Percentiles rank a stretch among this genome's conserved stretches.
These are phyloP conservation scores for Scalesia atractyloides DNA, from an alignment of 129 eudicot species.

Conservation along the genomic window DNA sequence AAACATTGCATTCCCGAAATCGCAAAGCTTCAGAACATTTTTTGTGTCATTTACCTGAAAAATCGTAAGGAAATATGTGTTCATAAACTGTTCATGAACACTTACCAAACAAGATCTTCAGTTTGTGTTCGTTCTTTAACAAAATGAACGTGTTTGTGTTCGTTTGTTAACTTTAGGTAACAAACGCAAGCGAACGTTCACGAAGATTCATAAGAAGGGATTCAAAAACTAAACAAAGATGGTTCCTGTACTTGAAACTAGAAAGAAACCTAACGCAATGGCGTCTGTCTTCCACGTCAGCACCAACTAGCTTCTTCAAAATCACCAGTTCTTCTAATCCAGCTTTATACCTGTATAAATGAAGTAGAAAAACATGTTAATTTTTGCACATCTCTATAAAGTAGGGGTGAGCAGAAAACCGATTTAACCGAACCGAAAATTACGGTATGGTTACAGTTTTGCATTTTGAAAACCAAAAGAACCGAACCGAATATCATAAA, in stretches of 20 bases:
- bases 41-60: constrained; percentile 96
- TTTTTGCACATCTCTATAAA: constrained; percentile 88
- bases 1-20: constrained; percentile 98
- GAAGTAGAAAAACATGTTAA: background rate
- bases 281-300: constrained; percentile 76
- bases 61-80: too few relatives aligned
- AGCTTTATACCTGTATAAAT: constrained; percentile 65
- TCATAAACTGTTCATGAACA: too few relatives aligned
- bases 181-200: too few relatives aligned
- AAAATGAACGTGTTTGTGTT: too few relatives aligned
- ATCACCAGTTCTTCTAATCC: constrained; percentile 84
- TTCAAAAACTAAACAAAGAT: constrained; percentile 98
- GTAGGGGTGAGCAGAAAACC: too few relatives aligned
- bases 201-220: constrained; percentile 98
- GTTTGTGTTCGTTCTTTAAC: too few relatives aligned
- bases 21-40: constrained; percentile 95
- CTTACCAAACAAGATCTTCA: too few relatives aligned
- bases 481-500: too few relatives aligned
- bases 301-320: constrained; percentile 86
- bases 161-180: too few relatives aligned
- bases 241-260: constrained; percentile 90
- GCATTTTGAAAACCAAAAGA: too few relatives aligned
- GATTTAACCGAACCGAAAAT: too few relatives aligned
- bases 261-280: constrained; percentile 95
- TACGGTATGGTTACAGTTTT: too few relatives aligned